A percentile compares a stretch with the other conserved stretches of the same genome.
These are phyloP conservation scores for Nectriaceae sp. DNA, from an alignment of 2,329 filamentous ascomycete species.

Conservation along the genomic window DNA sequence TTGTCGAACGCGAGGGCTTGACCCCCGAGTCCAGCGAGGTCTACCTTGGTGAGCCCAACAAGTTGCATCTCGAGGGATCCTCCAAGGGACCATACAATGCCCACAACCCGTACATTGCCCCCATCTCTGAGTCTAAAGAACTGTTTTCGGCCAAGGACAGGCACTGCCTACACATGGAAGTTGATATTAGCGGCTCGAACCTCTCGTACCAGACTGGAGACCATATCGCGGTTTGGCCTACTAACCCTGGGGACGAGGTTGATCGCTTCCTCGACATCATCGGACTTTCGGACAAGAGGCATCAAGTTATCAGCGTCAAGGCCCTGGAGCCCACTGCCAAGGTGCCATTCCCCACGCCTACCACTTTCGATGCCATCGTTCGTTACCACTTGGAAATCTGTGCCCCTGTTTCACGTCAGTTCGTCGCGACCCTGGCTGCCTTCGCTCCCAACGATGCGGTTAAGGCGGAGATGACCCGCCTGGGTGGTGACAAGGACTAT, in stretches of 20 bases:
- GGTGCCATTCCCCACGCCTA: conserved; percentile 95
- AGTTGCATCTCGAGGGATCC: conserved; percentile 85
- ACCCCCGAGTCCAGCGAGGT: conserved; percentile 76
- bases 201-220: conserved; percentile 94
- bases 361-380: conserved; percentile 89
- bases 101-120: conserved; percentile 96
- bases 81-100: conserved; percentile 91
- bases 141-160: conserved; percentile 86
- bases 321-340: conserved; percentile 93
- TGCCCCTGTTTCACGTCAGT: conserved; percentile 93
- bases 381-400: conserved; percentile 98
- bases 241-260: conserved; percentile 89
- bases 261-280: conserved; percentile 84
- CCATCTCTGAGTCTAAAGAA: conserved; percentile 87
- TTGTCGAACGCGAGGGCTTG: conserved; percentile 75
- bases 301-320: conserved; percentile 85
- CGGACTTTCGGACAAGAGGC: conserved; percentile 73
- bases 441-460: conserved; percentile 84
- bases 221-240: conserved; percentile 96
- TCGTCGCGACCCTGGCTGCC: conserved; percentile 80
- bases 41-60: conserved; percentile 94
- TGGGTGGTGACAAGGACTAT: conserved; percentile 92
- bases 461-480: conserved; percentile 85
- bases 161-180: conserved; percentile 95
- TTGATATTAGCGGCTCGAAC: conserved; percentile 87